A percentile compares a stretch with the other conserved stretches of the same genome.
phyloP scores from a whole-genome alignment of 305 asterid species.

The Solanum hybrid region DNA sequence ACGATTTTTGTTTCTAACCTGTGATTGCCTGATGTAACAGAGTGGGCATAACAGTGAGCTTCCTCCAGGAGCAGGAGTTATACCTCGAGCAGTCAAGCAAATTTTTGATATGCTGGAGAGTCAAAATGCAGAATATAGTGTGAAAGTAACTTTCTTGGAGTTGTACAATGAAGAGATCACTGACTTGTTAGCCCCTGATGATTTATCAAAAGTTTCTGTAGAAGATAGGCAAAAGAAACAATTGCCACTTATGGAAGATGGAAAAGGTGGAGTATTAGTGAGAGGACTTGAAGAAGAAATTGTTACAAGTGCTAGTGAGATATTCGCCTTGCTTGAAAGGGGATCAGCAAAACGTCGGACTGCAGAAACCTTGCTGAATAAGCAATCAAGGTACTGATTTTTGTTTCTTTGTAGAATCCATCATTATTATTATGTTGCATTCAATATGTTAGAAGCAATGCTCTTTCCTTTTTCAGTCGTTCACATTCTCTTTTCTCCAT shows the following conservation, averaged over 20 bases:
- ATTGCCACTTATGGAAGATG: conserved; percentile 94
- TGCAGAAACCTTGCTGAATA: conserved; percentile 83
- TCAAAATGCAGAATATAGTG: conserved; percentile 89
- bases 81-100: conserved; percentile 85
- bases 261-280: conserved; percentile 94
- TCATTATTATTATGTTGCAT: not conserved
- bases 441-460: not conserved
- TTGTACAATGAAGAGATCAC: conserved; percentile 92
- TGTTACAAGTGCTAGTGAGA: conserved; percentile 72
- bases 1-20: not conserved
- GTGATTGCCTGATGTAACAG: conserved; percentile 22
- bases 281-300: conserved; percentile 96
- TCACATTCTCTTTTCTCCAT: conserved; percentile 95
- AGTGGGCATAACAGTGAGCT: conserved; percentile 73
- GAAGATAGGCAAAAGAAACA: conserved; percentile 92
- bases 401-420: not conserved
- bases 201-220: conserved; percentile 42
- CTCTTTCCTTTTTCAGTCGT: conserved; percentile 47
- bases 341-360: conserved; percentile 94
- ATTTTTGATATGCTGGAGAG: conserved; percentile 83
- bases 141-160: conserved; percentile 91
- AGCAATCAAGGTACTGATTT: conserved; percentile 71
- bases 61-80: conserved; percentile 88
- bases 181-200: conserved; percentile 86
- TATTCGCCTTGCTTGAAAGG: conserved; percentile 76